Percentiles rank a stretch among this genome's conserved stretches.
These are phyloP conservation scores for Stagonosporopsis rhizophila DNA, from an alignment of 2,329 filamentous ascomycete genomes.

Conservation along the genomic window DNA sequence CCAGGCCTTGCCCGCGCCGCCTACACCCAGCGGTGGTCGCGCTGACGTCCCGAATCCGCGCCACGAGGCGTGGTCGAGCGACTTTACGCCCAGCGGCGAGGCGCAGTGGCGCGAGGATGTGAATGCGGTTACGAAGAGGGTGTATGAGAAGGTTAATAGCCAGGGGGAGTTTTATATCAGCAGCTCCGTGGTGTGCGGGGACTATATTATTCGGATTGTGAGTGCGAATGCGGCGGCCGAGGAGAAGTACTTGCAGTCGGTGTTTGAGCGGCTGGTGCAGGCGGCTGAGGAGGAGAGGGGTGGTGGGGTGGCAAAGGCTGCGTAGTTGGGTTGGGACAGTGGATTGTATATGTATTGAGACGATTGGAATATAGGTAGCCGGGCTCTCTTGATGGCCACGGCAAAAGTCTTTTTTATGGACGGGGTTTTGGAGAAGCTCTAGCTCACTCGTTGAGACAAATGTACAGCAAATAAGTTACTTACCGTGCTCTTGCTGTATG, in stretches of 20 bases:
- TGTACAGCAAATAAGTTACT: no score
- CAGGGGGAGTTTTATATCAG: slow-evolving; percentile 84
- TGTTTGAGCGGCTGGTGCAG: slow-evolving; percentile 76
- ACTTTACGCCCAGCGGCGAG: slow-evolving; percentile 44
- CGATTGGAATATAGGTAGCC: no score
- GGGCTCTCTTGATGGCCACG: no score
- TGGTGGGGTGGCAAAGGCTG: background rate
- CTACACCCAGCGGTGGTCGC: slow-evolving; percentile 17
- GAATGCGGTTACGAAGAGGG: slow-evolving; percentile 74
- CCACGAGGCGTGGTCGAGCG: slow-evolving; percentile 44
- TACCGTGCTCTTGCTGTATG: no score
- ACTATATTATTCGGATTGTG: slow-evolving; percentile 82
- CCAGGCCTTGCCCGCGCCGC: slow-evolving; percentile 54
- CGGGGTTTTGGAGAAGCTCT: no score
- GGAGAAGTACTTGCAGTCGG: slow-evolving; percentile 72
- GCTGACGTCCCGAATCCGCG: slow-evolving; percentile 35
- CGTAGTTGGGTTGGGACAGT: background rate
- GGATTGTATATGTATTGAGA: no score
- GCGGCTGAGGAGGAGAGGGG: slow-evolving; percentile 61
- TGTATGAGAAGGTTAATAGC: slow-evolving; percentile 78
- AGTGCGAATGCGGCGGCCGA: slow-evolving; percentile 74
- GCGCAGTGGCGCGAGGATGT: slow-evolving; percentile 58
- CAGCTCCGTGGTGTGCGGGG: slow-evolving; percentile 73
- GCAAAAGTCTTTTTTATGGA: no score
- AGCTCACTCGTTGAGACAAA: no score